These are phyloP conservation scores for Ogataea ganodermae DNA, from an alignment of 805 yeast genomes.

Conservation along the genomic window DNA sequence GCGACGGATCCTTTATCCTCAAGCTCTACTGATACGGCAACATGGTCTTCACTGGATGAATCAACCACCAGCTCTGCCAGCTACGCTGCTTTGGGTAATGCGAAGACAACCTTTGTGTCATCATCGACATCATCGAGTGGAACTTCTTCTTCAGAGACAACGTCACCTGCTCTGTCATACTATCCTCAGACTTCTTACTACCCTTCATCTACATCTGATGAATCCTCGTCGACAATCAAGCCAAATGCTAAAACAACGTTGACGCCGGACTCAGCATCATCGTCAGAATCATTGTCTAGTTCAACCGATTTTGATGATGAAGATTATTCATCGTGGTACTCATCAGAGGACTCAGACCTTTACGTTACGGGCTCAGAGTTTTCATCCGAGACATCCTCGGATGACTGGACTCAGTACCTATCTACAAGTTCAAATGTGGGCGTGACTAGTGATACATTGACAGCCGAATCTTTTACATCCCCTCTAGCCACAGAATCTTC, in stretches of 20 bases:
- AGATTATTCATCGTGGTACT: too few species aligned
- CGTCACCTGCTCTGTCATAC: background rate
- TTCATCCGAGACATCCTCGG: background rate
- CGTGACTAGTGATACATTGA: background rate
- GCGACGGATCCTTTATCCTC: too few species aligned
- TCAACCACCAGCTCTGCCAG: background rate
- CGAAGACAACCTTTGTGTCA: conserved; percentile 10
- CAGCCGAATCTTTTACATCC: background rate
- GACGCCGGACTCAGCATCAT: conserved; percentile 1
- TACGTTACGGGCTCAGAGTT: too few species aligned
- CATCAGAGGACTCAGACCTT: too few species aligned
- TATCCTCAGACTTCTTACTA: background rate
- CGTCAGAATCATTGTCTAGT: background rate
- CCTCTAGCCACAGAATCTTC: background rate
- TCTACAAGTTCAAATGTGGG: background rate
- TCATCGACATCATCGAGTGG: conserved; percentile 6
- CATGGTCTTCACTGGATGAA: background rate
- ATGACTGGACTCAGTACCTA: background rate
- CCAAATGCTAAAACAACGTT: conserved; percentile 1
- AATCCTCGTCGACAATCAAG: background rate
- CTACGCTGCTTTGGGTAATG: background rate
- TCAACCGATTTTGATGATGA: too few species aligned
- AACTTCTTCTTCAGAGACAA: background rate
- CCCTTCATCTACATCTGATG: background rate
- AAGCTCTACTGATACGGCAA: too few species aligned